Percentiles rank a stretch among this genome's conserved stretches.
These are phyloP conservation scores for Saccharomycopsis babjevae DNA, from an alignment of 805 yeast genomes.

Conservation along the genomic window DNA sequence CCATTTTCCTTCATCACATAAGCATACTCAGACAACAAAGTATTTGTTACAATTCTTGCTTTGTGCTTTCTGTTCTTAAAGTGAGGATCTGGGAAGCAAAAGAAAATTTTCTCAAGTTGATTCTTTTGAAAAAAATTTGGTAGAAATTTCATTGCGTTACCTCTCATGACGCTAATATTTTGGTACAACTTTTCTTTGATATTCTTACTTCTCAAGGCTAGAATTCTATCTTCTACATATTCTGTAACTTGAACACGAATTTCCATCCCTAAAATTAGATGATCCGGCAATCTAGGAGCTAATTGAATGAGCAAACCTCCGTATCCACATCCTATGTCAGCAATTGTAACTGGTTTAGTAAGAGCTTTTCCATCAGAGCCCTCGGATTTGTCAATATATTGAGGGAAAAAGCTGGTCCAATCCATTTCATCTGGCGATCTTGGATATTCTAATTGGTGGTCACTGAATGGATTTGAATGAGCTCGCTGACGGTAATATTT, in stretches of 20 bases:
- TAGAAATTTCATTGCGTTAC: conserved; percentile 93
- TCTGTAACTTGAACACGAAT: conserved; percentile 96
- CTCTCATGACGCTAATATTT: conserved; percentile 84
- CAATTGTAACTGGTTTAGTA: conserved; percentile 62
- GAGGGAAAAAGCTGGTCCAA: conserved; percentile 74
- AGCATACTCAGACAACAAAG: conserved; percentile 86
- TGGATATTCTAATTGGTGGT: conserved; percentile 88
- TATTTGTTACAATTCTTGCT: conserved; percentile 88
- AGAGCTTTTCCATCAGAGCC: conserved; percentile 21
- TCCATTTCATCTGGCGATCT: conserved; percentile 72
- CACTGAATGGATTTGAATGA: conserved; percentile 95
- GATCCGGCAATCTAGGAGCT: conserved; percentile 66
- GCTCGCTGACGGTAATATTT: conserved; percentile 93
- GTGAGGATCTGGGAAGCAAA: conserved; percentile 99
- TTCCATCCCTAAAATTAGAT: conserved; percentile 86
- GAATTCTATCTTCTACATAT: conserved; percentile 89
- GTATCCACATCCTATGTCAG: conserved; percentile 96
- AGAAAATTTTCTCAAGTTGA: conserved; percentile 84
- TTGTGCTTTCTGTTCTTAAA: conserved; percentile 96
- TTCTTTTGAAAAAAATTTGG: conserved; percentile 85
- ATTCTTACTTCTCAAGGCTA: conserved; percentile 65
- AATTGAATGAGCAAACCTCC: conserved; percentile 83
- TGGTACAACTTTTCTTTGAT: conserved; percentile 40
- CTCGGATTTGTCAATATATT: conserved; percentile 34
- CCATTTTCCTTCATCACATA: conserved; percentile 83